Percentiles rank a stretch among this genome's conserved stretches.
phyloP scores from a whole-genome alignment of 1,284 basidiomycete species.

The Peniophora sp. region DNA sequence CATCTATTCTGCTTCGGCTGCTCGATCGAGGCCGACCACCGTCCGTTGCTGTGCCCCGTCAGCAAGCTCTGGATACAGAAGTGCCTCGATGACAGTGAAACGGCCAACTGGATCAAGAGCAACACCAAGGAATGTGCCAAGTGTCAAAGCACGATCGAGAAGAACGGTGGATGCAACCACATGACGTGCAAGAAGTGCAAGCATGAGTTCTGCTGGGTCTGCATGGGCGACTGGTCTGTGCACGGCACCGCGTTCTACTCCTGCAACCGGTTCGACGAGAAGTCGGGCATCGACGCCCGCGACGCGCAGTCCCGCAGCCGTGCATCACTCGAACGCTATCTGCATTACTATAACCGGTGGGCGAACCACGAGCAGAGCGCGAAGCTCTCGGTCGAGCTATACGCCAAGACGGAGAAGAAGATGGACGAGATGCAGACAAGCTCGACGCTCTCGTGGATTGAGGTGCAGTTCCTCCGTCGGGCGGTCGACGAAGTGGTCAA shows the following conservation, averaged over 20 bases:
- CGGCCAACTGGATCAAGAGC: conserved; percentile 98
- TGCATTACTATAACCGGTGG: conserved; percentile 98
- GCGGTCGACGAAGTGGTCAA: conserved; percentile 88
- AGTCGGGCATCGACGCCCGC: conserved; percentile 80
- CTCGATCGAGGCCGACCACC: conserved; percentile 78
- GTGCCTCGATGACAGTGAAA: conserved; percentile 96
- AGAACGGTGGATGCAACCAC: conserved; percentile 99
- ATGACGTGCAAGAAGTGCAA: conserved; percentile 99
- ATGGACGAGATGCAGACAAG: conserved; percentile 99
- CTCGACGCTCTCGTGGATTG: conserved; percentile 92
- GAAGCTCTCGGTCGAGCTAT: conserved; percentile 88
- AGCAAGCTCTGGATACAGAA: conserved; percentile 96
- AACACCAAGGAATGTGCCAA: conserved; percentile 98
- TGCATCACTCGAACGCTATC: conserved; percentile 87
- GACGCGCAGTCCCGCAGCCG: conserved; percentile 87
- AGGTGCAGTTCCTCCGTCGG: conserved; percentile 98
- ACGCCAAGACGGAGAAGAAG: conserved; percentile 96
- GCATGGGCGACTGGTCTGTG: conserved; percentile 87
- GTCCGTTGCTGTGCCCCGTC: conserved; percentile 85
- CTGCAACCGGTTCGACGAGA: conserved; percentile 96
- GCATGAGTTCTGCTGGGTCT: conserved; percentile 81
- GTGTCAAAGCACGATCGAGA: conserved; percentile 96
- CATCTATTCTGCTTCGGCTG: conserved; percentile 93
- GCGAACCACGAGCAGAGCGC: conserved; percentile 98
- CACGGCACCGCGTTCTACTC: conserved; percentile 98